Conservation (phyloP, 371 early-diverging fungal species). For the Actinomucor elegans region DNA sequence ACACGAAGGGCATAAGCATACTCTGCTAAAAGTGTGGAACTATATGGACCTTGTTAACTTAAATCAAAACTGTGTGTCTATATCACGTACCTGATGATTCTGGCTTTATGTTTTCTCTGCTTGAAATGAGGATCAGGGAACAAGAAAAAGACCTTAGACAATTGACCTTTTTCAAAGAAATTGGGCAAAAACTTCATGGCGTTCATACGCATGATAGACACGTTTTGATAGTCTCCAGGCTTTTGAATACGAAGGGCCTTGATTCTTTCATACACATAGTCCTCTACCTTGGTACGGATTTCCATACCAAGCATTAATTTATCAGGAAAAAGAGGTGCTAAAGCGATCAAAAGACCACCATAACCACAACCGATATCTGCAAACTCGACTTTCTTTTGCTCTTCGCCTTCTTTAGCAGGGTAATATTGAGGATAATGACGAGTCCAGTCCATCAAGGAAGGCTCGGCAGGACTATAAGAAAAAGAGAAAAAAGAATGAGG, state of each 20-base stretch:
- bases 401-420: slow-evolving; percentile 44
- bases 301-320: slow-evolving; percentile 97
- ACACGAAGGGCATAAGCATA: slow-evolving; percentile 91
- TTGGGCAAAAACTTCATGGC: slow-evolving; percentile 99
- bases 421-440: slow-evolving; percentile 81
- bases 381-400: slow-evolving; percentile 80
- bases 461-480: slow-evolving; percentile 84
- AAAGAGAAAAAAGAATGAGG: too few relatives aligned
- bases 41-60: too few relatives aligned
- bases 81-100: slow-evolving; percentile 87
- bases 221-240: slow-evolving; percentile 88
- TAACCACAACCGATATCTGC: slow-evolving; percentile 99
- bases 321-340: slow-evolving; percentile 90
- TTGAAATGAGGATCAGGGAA: slow-evolving; percentile 99
- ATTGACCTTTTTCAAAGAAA: slow-evolving; percentile 92
- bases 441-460: slow-evolving; percentile 89
- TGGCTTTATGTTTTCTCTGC: slow-evolving; percentile 98
- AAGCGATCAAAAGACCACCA: slow-evolving; percentile 91
- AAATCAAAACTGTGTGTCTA: too few relatives aligned
- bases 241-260: slow-evolving; percentile 84
- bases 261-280: slow-evolving; percentile 92
- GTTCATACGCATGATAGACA: slow-evolving; percentile 96
- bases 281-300: slow-evolving; percentile 95
- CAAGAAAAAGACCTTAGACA: slow-evolving; percentile 98
- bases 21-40: slow-evolving; percentile 84